Evolutionary conservation across 1,284 basidiomycete genomes (phyloP), one percentile per base, ranked within the genome.

Genomic region (Apiotrichum siamense): DNA sequence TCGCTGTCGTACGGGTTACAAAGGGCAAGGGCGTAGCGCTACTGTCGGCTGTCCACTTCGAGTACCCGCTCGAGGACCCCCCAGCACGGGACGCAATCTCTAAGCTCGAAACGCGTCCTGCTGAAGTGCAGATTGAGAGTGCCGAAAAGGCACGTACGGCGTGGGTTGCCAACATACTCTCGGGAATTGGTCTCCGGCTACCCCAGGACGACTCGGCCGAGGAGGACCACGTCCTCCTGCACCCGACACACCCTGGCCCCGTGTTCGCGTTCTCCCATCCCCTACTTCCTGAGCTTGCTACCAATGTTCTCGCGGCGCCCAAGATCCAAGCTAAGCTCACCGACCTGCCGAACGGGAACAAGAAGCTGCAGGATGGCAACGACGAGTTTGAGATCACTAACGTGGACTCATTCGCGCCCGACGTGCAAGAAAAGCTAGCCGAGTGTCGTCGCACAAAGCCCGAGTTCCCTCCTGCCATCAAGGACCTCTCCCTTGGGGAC

Each of bases 321-420:
- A 54, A 52, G 7, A 48, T 68, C 12, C 44, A 52, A 46, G 52
- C 42, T 20, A 67, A 66, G 52, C 46, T 68, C 52, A 47, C 36
- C n/a, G 27, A 49, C 15, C 56, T 42, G 3, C 55, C 67, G 18
- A 75, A 13, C 63, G 64, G 50, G 51, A 76, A 21, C 52, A 37
- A 49, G 29, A 44, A 59, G 17, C 72, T 85, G 50, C 71, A 79
- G 55, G 86, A 87, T 60, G 71, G 73, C 2, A 80, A 82, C 55
- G 88, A 94, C 67, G 81, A 79, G 9, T 84, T 94, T 65, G 73
- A 77, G 33, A 61, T 84, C 86, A 57, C 78, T 80, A 44, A 61
- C 66, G 18, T 69, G 73, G 41, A 54, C 40, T n/a, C 50, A 21
- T 23, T 58, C 7, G n/a, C n/a, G n/a, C 51, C 50, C 4, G 49